Conservation (phyloP, 164 flowering plant species). For the Stephania yunnanensis region DNA sequence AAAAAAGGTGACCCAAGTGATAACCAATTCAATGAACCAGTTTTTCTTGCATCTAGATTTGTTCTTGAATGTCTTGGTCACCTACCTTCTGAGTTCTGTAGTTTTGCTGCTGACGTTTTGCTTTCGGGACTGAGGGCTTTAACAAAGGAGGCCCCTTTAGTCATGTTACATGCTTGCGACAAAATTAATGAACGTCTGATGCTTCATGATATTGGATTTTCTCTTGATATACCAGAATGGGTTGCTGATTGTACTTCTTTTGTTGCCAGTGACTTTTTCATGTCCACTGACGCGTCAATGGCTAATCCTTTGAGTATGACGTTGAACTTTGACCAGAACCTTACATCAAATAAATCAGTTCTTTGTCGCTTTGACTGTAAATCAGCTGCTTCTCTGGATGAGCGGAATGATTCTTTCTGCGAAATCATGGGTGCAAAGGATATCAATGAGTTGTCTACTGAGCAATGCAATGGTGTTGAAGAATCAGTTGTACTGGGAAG, state of each 20-base stretch:
- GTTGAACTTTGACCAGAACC: neutral
- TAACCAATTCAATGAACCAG: constrained; percentile 16
- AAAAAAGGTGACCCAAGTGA: constrained; percentile 9
- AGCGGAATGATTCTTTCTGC: constrained; percentile 9
- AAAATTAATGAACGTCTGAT: constrained; percentile 49
- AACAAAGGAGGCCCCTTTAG: constrained; percentile 49
- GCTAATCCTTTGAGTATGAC: constrained; percentile 18
- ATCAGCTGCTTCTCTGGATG: constrained; percentile 11
- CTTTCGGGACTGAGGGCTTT: constrained; percentile 55
- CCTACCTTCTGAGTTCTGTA: constrained; percentile 71
- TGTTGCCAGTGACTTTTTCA: constrained; percentile 14
- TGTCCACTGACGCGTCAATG: constrained; percentile 15
- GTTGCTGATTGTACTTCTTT: constrained; percentile 52
- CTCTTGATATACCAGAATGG: constrained; percentile 82
- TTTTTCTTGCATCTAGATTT: constrained; percentile 43
- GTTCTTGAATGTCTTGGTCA: constrained; percentile 66
- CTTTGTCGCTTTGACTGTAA: constrained; percentile 14
- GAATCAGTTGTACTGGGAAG: constrained; percentile 6
- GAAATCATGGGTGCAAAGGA: constrained; percentile 9
- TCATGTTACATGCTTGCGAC: constrained; percentile 56
- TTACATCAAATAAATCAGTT: constrained; percentile 5
- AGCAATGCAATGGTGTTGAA: constrained; percentile 9
- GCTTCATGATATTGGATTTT: constrained; percentile 92
- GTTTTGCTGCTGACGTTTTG: constrained; percentile 68
- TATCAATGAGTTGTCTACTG: constrained; percentile 16